phyloP scores from a whole-genome alignment of 2,329 filamentous ascomycete species.

The Parafenestella ontariensis region DNA sequence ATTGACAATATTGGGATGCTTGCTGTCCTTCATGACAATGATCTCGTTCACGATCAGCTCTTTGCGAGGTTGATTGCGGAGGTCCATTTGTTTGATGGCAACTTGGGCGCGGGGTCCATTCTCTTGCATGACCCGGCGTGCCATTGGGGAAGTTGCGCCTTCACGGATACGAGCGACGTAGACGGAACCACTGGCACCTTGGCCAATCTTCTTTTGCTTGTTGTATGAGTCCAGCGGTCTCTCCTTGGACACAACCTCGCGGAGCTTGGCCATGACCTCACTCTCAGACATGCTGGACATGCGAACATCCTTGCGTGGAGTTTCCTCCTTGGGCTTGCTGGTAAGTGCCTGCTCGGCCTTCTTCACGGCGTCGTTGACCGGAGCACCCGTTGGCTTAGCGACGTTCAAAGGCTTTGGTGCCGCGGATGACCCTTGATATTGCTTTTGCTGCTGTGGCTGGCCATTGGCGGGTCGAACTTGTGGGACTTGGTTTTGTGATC shows the following conservation, averaged over 20 bases:
- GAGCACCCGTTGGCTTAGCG: constrained; percentile 55
- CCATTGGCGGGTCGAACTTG: constrained; percentile 54
- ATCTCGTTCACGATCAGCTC: constrained; percentile 99
- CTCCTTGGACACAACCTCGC: constrained; percentile 93
- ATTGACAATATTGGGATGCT: constrained; percentile 98
- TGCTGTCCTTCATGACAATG: constrained; percentile 99
- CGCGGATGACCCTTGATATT: constrained; percentile 54
- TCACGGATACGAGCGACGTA: constrained; percentile 97
- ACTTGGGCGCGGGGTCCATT: constrained; percentile 87
- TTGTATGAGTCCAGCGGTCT: constrained; percentile 95
- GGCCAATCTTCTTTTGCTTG: constrained; percentile 99
- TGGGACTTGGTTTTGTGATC: constrained; percentile 49
- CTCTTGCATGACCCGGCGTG: constrained; percentile 77
- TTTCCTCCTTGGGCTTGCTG: constrained; percentile 70
- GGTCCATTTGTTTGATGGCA: constrained; percentile 99
- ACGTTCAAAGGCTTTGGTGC: constrained; percentile 64
- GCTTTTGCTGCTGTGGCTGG: constrained; percentile 44
- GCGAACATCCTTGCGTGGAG: constrained; percentile 87
- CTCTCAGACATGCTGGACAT: constrained; percentile 99
- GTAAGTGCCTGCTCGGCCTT: constrained; percentile 89
- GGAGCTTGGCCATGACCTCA: constrained; percentile 95
- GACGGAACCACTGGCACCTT: constrained; percentile 96
- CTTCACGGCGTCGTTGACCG: constrained; percentile 74
- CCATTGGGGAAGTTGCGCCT: constrained; percentile 79
- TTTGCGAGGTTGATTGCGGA: constrained; percentile 95